phyloP scores from a whole-genome alignment of 768 basidiomycete genomes.

The Naganishia friedmannii region DNA sequence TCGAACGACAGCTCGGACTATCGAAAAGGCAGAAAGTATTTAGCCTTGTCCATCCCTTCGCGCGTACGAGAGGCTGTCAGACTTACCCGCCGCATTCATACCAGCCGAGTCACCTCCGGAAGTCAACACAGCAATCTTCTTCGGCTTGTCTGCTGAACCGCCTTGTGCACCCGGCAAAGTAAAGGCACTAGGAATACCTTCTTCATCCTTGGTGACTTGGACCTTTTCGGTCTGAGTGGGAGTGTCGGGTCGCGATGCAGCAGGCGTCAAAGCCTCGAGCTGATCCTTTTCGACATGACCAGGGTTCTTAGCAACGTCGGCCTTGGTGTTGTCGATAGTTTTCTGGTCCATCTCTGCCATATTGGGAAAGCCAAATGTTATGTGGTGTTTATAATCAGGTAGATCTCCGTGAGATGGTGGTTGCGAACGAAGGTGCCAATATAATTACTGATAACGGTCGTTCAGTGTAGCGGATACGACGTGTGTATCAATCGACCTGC shows the following conservation, averaged over 20 bases:
- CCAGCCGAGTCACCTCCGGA: slow-evolving; percentile 97
- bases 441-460: no score
- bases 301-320: slow-evolving; percentile 34
- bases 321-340: slow-evolving; percentile 31
- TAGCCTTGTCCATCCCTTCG: not conserved
- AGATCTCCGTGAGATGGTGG: not conserved
- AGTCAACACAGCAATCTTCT: slow-evolving; percentile 92
- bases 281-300: slow-evolving; percentile 36
- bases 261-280: slow-evolving; percentile 33
- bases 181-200: slow-evolving; percentile 20
- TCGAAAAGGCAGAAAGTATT: not conserved
- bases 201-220: slow-evolving; percentile 31
- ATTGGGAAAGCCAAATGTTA: not conserved
- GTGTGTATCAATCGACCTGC: no score
- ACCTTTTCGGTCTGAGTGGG: slow-evolving; percentile 12
- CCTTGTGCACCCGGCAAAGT: not conserved
- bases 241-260: slow-evolving; percentile 8
- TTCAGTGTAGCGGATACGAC: no score
- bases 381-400: not conserved
- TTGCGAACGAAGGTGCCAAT: no score
- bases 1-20: slow-evolving; percentile 86
- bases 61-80: not conserved
- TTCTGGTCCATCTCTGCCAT: slow-evolving; percentile 19
- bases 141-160: slow-evolving; percentile 49
- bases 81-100: slow-evolving; percentile 52